Percentiles rank a stretch among this genome's conserved stretches.
phyloP scores from a whole-genome alignment of 177 flowering plant species.

The Vitis hybrid region DNA sequence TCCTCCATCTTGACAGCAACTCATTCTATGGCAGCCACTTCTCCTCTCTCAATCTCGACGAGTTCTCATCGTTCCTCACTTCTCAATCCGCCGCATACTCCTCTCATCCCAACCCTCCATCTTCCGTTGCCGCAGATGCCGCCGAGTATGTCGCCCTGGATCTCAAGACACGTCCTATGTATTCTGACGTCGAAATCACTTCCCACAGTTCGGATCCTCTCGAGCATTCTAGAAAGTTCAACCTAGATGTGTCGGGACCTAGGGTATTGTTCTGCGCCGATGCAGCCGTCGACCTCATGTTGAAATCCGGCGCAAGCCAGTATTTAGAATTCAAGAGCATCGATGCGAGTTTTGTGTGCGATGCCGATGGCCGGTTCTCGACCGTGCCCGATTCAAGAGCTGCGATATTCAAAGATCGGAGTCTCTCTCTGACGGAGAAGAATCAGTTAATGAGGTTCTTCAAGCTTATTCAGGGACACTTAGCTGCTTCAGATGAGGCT shows the following conservation, averaged over 20 bases:
- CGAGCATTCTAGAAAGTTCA: conserved; percentile 48
- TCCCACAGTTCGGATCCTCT: conserved; percentile 24
- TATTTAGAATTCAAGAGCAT: conserved; percentile 81
- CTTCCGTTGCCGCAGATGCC: not conserved
- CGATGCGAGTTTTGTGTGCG: conserved; percentile 57
- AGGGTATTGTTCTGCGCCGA: conserved; percentile 82
- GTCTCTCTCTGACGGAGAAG: conserved; percentile 62
- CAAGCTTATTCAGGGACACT: conserved; percentile 72
- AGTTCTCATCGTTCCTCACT: conserved; percentile 47
- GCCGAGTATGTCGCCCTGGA: conserved; percentile 21
- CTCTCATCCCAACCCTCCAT: conserved; percentile 5
- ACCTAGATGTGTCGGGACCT: conserved; percentile 71
- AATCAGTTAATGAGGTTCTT: conserved; percentile 76
- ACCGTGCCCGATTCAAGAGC: conserved; percentile 77
- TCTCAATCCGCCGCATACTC: conserved; percentile 25
- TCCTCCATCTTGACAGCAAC: conserved; percentile 82
- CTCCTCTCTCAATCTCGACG: conserved; percentile 58
- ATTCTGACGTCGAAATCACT: conserved; percentile 51
- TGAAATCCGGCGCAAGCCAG: conserved; percentile 59
- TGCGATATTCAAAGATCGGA: conserved; percentile 74
- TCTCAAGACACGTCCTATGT: conserved; percentile 35
- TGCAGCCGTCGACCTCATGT: conserved; percentile 53
- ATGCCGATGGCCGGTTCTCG: conserved; percentile 36
- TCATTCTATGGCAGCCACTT: conserved; percentile 72
- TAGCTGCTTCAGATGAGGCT: conserved; percentile 11